Conservation (phyloP, 1,139 yeast genomes). For the Yarrowia galli region DNA sequence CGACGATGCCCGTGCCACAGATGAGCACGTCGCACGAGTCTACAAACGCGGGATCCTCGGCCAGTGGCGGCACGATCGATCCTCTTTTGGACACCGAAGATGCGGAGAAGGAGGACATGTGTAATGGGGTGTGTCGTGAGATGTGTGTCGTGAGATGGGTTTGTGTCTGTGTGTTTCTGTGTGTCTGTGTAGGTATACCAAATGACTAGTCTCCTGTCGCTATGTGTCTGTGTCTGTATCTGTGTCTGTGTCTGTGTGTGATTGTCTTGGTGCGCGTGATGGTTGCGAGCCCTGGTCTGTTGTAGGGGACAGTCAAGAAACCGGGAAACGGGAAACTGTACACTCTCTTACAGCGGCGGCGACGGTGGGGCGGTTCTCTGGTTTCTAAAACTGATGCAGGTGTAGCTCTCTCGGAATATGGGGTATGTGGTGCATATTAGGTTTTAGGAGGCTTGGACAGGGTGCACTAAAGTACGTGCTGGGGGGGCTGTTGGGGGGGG, state of each 20-base stretch:
- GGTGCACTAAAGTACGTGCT: conserved; percentile 8
- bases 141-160: neutral
- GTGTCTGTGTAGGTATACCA: too few relatives aligned
- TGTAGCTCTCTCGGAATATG: conserved; percentile 21
- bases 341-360: neutral
- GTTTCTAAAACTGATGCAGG: conserved; percentile 7
- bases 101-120: conserved; percentile 53
- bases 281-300: too few relatives aligned
- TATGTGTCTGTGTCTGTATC: too few relatives aligned
- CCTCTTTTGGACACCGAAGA: conserved; percentile 62
- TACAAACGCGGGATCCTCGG: conserved; percentile 69
- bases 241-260: neutral
- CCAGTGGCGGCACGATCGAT: conserved; percentile 80
- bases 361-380: neutral
- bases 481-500: neutral
- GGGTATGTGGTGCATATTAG: conserved; percentile 13
- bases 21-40: conserved; percentile 78
- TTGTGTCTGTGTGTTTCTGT: neutral
- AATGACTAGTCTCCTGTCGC: too few relatives aligned
- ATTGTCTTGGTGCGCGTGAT: too few relatives aligned
- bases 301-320: too few relatives aligned
- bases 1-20: conserved; percentile 90
- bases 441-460: conserved; percentile 10
- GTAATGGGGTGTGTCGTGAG: neutral
- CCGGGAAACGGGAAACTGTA: too few relatives aligned